Evolutionary conservation across 78 protist species (phyloP).

Genomic region (Anaeramoeba flamelloides): DNA sequence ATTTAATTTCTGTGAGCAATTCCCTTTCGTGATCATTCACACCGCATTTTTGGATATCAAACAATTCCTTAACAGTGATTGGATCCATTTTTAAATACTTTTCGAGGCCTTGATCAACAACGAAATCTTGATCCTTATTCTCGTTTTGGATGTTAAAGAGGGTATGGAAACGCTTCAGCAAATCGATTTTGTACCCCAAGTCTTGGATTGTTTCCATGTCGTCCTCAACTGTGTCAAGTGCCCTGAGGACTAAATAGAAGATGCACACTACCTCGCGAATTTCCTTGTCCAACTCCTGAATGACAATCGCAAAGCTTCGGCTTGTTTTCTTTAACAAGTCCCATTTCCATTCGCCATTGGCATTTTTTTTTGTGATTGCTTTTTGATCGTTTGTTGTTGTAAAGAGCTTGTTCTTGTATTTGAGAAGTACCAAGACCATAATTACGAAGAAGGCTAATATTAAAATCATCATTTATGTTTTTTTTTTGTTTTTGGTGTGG

Average conservation of each 20-base stretch:
- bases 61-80: conserved; percentile 43
- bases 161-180: conserved; percentile 23
- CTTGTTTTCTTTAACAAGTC: too few species aligned
- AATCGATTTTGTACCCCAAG: too few species aligned
- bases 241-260: conserved; percentile 81
- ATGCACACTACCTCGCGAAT: conserved; percentile 54
- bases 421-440: too few species aligned
- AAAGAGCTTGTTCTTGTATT: too few species aligned
- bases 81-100: conserved; percentile 35
- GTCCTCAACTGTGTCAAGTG: conserved; percentile 82
- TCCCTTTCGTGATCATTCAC: conserved; percentile 11
- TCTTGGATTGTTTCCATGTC: conserved; percentile 45
- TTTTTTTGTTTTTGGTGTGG: too few species aligned
- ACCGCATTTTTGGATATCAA: conserved; percentile 35
- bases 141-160: conserved; percentile 27
- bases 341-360: too few species aligned
- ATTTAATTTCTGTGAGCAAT: conserved; percentile 8
- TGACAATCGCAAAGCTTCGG: conserved; percentile 55
- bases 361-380: too few species aligned
- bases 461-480: too few species aligned
- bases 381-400: too few species aligned
- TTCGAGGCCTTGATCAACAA: conserved; percentile 26
- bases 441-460: too few species aligned
- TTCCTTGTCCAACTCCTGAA: conserved; percentile 40
- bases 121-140: conserved; percentile 12